Conservation (phyloP, 306 rosid species). For the Prunus fruticosa region DNA sequence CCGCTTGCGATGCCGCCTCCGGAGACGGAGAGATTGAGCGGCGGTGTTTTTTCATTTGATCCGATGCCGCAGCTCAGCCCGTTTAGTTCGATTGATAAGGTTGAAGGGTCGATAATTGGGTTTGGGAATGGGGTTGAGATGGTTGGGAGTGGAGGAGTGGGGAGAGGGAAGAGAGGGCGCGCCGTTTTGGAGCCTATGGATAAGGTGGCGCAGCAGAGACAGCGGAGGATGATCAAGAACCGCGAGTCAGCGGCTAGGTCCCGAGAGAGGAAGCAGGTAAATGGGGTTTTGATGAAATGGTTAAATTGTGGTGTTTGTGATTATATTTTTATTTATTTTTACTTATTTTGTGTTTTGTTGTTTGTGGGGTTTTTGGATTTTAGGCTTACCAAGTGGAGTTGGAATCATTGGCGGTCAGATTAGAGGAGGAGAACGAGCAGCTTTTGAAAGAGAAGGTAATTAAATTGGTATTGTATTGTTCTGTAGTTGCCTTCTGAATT, state of each 20-base stretch:
- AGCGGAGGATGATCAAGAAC: slow-evolving; percentile 63
- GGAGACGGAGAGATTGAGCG: slow-evolving; percentile 46
- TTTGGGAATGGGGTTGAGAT: slow-evolving; percentile 59
- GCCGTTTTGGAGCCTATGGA: slow-evolving; percentile 52
- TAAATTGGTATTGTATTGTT: not conserved
- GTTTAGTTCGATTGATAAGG: slow-evolving; percentile 47
- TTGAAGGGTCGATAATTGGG: slow-evolving; percentile 61
- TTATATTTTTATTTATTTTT: not conserved
- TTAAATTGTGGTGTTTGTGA: not conserved
- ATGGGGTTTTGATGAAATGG: not conserved
- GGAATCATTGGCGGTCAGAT: slow-evolving; percentile 68
- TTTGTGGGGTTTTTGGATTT: slow-evolving; percentile 7
- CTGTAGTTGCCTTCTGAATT: not conserved
- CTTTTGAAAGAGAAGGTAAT: slow-evolving; percentile 81
- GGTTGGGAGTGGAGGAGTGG: slow-evolving; percentile 32
- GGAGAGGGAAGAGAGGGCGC: slow-evolving; percentile 36
- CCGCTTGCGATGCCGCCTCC: slow-evolving; percentile 30
- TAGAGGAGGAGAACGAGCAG: slow-evolving; percentile 79
- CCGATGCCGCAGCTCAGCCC: slow-evolving; percentile 29
- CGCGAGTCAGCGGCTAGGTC: slow-evolving; percentile 65
- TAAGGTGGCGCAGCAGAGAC: slow-evolving; percentile 56
- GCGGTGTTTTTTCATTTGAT: slow-evolving; percentile 54
- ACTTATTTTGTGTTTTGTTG: not conserved
- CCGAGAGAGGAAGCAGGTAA: slow-evolving; percentile 56
- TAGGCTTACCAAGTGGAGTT: slow-evolving; percentile 92